Percentiles rank a stretch among this genome's conserved stretches.
Conservation (phyloP, 2,329 filamentous ascomycete genomes). For the Botrytis paeoniae region DNA sequence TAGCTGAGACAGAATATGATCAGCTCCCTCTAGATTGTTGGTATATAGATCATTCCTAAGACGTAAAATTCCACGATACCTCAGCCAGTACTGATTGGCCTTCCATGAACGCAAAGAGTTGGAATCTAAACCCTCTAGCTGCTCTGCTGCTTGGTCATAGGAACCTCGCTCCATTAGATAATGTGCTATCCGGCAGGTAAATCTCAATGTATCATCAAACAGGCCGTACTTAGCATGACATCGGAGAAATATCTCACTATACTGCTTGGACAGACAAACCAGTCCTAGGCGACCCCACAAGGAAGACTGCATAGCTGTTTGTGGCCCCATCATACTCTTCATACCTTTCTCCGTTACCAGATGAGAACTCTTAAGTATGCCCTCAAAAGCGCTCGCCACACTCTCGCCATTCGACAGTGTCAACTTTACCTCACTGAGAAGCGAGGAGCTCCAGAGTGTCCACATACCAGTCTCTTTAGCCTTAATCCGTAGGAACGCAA, state of each 20-base stretch:
- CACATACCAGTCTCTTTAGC: slow-evolving; percentile 85
- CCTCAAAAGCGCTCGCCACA: slow-evolving; percentile 64
- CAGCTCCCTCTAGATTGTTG: slow-evolving; percentile 54
- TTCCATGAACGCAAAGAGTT: slow-evolving; percentile 70
- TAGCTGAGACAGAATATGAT: slow-evolving; percentile 56
- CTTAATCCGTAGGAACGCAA: slow-evolving; percentile 80
- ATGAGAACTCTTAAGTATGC: slow-evolving; percentile 78
- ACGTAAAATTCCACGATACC: slow-evolving; percentile 64
- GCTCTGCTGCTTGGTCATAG: slow-evolving; percentile 64
- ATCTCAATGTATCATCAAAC: slow-evolving; percentile 76
- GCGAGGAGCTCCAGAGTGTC: slow-evolving; percentile 75
- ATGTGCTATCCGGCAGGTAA: slow-evolving; percentile 68
- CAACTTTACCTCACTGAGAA: slow-evolving; percentile 83
- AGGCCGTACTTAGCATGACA: slow-evolving; percentile 64
- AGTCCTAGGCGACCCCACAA: slow-evolving; percentile 74
- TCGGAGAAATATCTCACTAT: slow-evolving; percentile 71
- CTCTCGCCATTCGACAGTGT: slow-evolving; percentile 69
- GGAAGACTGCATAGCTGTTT: slow-evolving; percentile 69
- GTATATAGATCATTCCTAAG: slow-evolving; percentile 59
- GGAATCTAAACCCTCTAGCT: slow-evolving; percentile 57
- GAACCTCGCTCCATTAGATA: slow-evolving; percentile 63
- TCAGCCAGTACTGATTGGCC: slow-evolving; percentile 69
- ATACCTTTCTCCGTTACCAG: slow-evolving; percentile 76
- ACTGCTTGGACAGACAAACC: slow-evolving; percentile 52
- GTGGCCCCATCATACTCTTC: slow-evolving; percentile 67